These are phyloP conservation scores for Sesbania bispinosa DNA, from an alignment of 306 rosid species.

Conservation along the genomic window DNA sequence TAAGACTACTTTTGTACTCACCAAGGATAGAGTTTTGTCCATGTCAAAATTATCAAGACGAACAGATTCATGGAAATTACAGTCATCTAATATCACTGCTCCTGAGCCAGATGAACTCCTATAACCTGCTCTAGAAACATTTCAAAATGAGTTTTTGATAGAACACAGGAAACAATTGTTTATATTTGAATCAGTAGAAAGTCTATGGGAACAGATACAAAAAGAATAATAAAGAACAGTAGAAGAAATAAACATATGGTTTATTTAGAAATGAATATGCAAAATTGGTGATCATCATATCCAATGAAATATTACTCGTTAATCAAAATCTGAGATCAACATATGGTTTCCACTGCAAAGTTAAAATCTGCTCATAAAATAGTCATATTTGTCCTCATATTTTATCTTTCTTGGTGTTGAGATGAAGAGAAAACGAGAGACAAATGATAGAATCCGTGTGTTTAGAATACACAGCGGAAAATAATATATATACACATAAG, in stretches of 20 bases:
- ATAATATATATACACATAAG: too few relatives aligned
- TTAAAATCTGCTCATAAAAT: neutral
- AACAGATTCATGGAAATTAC: constrained; percentile 91
- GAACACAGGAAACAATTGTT: constrained; percentile 18
- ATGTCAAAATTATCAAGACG: constrained; percentile 72
- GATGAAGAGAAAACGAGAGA: too few relatives aligned
- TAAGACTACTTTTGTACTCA: constrained; percentile 35
- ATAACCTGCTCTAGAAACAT: constrained; percentile 51
- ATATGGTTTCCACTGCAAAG: neutral
- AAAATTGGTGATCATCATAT: neutral
- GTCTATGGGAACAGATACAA: neutral
- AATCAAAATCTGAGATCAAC: constrained; percentile 16
- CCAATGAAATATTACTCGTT: neutral
- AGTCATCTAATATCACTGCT: constrained; percentile 75
- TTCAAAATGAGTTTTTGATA: constrained; percentile 6
- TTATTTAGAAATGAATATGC: neutral
- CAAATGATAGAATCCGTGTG: too few relatives aligned
- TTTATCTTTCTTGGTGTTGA: neutral
- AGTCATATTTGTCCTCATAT: neutral
- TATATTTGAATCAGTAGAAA: constrained; percentile 11
- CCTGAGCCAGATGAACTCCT: constrained; percentile 67
- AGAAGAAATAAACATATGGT: constrained; percentile 7
- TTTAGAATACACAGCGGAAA: too few relatives aligned
- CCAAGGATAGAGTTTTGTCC: constrained; percentile 72
- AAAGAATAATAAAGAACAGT: constrained; percentile 3